These are phyloP conservation scores for Ganoderma lucidum DNA, from an alignment of 1,284 basidiomycete species.

Conservation along the genomic window DNA sequence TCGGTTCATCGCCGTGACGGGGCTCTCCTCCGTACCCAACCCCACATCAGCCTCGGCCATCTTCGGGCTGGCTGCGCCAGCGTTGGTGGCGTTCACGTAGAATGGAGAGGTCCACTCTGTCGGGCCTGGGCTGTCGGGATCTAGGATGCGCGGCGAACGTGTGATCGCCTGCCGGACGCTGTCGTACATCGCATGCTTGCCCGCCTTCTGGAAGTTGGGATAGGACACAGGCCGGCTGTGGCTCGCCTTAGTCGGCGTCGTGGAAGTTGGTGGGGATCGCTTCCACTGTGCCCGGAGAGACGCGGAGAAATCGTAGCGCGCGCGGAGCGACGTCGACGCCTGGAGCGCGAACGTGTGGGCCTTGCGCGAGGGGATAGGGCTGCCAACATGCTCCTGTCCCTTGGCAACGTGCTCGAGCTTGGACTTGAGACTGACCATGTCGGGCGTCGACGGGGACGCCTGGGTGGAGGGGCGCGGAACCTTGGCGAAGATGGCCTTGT, in stretches of 20 bases:
- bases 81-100: constrained; percentile 20
- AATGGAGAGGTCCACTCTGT: constrained; percentile 13
- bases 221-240: constrained; percentile 47
- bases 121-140: constrained; percentile 23
- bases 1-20: constrained; percentile 31
- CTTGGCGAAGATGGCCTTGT: constrained; percentile 69
- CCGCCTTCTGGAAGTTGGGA: constrained; percentile 44
- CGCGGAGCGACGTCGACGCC: constrained; percentile 48
- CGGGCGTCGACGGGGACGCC: constrained; percentile 21
- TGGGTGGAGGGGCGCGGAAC: constrained; percentile 39
- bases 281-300: constrained; percentile 58
- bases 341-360: constrained; percentile 39
- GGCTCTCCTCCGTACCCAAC: constrained; percentile 35
- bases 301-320: constrained; percentile 63
- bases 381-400: constrained; percentile 45
- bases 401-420: constrained; percentile 66
- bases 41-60: neutral
- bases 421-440: constrained; percentile 46
- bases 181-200: constrained; percentile 41
- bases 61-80: constrained; percentile 2
- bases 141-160: constrained; percentile 39
- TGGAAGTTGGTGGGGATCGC: constrained; percentile 32
- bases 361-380: constrained; percentile 30
- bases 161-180: constrained; percentile 24
- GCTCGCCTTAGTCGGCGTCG: constrained; percentile 22